These are phyloP conservation scores for Metarhizium guizhouense DNA, from an alignment of 2,329 filamentous ascomycete genomes.

Conservation along the genomic window DNA sequence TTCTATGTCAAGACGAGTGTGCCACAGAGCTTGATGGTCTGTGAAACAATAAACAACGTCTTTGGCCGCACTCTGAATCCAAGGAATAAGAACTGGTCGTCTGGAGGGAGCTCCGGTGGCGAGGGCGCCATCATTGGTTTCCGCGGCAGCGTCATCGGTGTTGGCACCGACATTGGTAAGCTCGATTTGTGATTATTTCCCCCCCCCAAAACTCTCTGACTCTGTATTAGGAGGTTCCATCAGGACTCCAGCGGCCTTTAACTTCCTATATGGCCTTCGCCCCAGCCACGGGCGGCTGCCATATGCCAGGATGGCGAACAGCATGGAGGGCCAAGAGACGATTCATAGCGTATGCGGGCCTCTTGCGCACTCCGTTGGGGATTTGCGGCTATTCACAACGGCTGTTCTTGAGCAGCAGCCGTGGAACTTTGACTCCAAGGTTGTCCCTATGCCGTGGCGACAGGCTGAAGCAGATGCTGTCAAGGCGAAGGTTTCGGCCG, in stretches of 20 bases:
- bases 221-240: too few species aligned
- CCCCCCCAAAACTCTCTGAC: too few species aligned
- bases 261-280: slow-evolving; percentile 46
- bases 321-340: not conserved
- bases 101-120: too few species aligned
- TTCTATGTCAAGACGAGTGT: slow-evolving; percentile 37
- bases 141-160: too few species aligned
- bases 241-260: slow-evolving; percentile 40
- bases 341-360: too few species aligned
- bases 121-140: too few species aligned
- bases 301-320: slow-evolving; percentile 15
- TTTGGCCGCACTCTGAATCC: slow-evolving; percentile 19
- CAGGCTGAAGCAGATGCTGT: slow-evolving; percentile 15
- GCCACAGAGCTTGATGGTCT: slow-evolving; percentile 53
- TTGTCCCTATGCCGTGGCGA: slow-evolving; percentile 37
- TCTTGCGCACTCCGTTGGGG: too few species aligned
- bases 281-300: slow-evolving; percentile 51
- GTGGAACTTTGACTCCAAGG: slow-evolving; percentile 3
- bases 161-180: too few species aligned
- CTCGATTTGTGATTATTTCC: too few species aligned
- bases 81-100: slow-evolving; percentile 21
- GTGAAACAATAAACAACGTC: slow-evolving; percentile 29
- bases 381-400: too few species aligned
- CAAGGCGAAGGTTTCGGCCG: slow-evolving; percentile 13
- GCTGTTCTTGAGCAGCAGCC: too few species aligned